Evolutionary conservation across 2,329 filamentous ascomycete species (phyloP), one percentile per base, ranked within the genome.

Genomic region (Endoconidiophora polonica): DNA sequence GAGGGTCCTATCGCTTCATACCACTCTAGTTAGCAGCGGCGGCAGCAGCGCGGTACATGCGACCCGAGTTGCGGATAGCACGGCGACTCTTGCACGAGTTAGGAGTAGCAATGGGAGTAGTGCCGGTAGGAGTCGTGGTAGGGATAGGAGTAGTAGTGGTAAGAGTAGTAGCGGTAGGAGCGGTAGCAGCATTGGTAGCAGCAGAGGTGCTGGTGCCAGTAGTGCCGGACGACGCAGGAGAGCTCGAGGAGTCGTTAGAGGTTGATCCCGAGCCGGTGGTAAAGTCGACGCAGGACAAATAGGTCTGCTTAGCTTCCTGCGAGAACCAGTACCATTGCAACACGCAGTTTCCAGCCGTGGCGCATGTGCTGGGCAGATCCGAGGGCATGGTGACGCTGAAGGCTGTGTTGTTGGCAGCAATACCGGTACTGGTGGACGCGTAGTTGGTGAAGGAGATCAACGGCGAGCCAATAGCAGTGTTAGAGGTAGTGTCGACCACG

Each of bases 371-470:
- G 10, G 63, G 59, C 23, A 60, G 55, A 47, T 54, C 52, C 12
- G 48, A 22, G 2, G 64, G 64, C 12, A 66, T 59, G 9, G 61
- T 63, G 24, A 72, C 65, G 51, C 65, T 64, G 50, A 74, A 69
- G 52, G 58, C 58, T 10, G 62, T 66, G 60, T 70, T 70, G 61
- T 69, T 69, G 29, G 62, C 57, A 7, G 62, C 61, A 33, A 68
- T 54, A 26, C 57, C 57, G 10, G 59, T 44, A 52, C 63, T 58
- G 57, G 69, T 66, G 52, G 71, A 64, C 24, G 74, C 76, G 57
- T 79, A 80, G 56, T 63, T 64, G 56, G 68, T 65, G 61, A 73
- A 80, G 55, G 65, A 66, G 54, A 72, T 74, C 55, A 80, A 64
- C 12, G 70, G 68, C 44, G 61, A 53, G 33, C 73, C 74, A 23